Base-by-base conservation (phyloP, 1,284 basidiomycete genomes). In the Exsudoporus floridanus region DNA sequence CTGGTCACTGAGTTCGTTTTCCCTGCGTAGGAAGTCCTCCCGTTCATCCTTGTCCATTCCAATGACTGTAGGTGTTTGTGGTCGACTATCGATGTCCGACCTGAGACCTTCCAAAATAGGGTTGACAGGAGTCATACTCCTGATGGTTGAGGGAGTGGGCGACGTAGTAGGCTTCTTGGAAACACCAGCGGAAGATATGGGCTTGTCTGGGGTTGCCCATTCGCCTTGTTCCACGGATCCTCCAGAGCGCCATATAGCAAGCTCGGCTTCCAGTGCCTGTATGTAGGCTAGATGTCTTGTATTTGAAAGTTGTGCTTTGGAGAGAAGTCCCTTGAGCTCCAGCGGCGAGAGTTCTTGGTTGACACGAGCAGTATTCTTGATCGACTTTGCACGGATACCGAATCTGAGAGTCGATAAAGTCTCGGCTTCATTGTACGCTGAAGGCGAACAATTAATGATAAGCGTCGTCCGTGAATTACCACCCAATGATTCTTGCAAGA, bases 311-410 rank as follows among this genome's bases (percentile, higher is more conserved):
- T 95, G 88, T 0, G 96, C 91, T 73, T 96, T 98, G 66, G 88
- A 88, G 61, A 99, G 80, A 38, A 97, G 77, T 10, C 84, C 86
- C 69, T 98, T 98, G 75, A 99, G 88, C 69, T 99, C 97, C 45
- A 93, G 80, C 1, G 97, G 96, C 0, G 95, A 98, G 43, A 99
- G 82, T 71, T 99, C 97, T 49, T 94, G 93, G 72, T 99, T 99
- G 77, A 99, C 92, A 52, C 95, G 89, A 50, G 97, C 97, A 64
- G 92, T 94, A 76, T 99, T 99, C 91, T 98, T 99, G 84, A 99
- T 99, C 30, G 92, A 92, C 74, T 99, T 99, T 30, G 97, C 97
- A 56, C 95, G 91, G 72, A 98, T 97, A 81, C 97, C 97, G 73
- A 99, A 99, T 28, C 97, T 90, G 31, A 99, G 82, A 1, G 97